Evolutionary conservation across 768 basidiomycete genomes (phyloP).

Genomic region (Butyriboletus loyo): DNA sequence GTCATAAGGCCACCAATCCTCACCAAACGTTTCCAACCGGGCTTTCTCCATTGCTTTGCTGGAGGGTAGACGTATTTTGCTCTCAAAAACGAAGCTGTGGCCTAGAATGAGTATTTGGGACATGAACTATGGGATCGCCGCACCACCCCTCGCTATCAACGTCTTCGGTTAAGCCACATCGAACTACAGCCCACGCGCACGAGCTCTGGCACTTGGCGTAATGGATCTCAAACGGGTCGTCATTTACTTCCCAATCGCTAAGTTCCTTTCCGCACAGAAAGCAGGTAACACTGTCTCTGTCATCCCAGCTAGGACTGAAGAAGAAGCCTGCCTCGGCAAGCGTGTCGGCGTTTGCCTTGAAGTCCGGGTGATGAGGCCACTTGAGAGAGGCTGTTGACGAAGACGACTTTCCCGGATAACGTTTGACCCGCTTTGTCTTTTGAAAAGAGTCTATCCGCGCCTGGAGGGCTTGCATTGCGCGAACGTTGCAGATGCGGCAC

Average conservation of each 20-base stretch:
- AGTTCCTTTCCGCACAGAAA: constrained; percentile 82
- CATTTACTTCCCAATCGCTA: constrained; percentile 78
- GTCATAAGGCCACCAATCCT: constrained; percentile 81
- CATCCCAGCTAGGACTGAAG: constrained; percentile 65
- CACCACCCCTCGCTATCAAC: constrained; percentile 57
- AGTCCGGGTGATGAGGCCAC: constrained; percentile 74
- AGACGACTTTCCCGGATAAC: constrained; percentile 44
- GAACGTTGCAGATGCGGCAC: no score
- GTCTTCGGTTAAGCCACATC: constrained; percentile 67
- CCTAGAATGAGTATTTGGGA: neutral
- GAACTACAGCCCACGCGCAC: constrained; percentile 82
- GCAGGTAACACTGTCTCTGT: constrained; percentile 76
- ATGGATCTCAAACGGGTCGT: constrained; percentile 87
- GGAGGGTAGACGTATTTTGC: constrained; percentile 62
- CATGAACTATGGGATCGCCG: constrained; percentile 15
- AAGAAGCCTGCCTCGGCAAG: constrained; percentile 92
- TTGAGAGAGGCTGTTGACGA: constrained; percentile 47
- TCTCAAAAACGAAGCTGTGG: constrained; percentile 54
- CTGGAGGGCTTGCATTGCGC: constrained; percentile 51
- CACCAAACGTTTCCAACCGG: constrained; percentile 62
- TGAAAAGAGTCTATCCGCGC: constrained; percentile 66
- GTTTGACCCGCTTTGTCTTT: constrained; percentile 59
- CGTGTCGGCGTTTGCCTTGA: constrained; percentile 64
- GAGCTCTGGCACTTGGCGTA: constrained; percentile 57
- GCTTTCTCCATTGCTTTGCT: constrained; percentile 71